Base-by-base conservation (phyloP, 2,329 filamentous ascomycete species). In the Cordyceps fumosorosea region DNA sequence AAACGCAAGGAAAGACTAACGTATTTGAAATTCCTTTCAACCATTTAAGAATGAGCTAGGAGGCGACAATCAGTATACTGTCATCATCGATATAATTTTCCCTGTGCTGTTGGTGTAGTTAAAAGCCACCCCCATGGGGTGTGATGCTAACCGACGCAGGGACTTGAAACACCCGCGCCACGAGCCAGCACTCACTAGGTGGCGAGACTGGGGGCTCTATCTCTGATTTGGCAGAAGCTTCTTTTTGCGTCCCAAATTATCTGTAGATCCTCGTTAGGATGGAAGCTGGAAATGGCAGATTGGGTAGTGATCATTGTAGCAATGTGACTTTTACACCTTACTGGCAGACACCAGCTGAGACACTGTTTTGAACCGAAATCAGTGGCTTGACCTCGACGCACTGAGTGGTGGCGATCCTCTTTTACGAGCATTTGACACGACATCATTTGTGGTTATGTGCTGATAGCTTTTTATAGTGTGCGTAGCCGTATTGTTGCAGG, bases 131-230 rank as follows among this genome's bases (percentile, higher is more conserved):
- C 52, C 60, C 22, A 29, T 42, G 44, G 59, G 24, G 51, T 48
- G 50, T 10, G 14, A 45, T 40, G 42, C 20, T 26, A 50, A 37
- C 45, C 60, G 18, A 18, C 44, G 53, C 52, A 48, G 44, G 59
- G 52, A 7, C 51, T 29, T 61, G 59, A 61, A 61, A 61, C 59
- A 44, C 50, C 52, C 29, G 59, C 59, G 59, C 44, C 51, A 61
- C 42, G 52, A 37, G 52, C 58, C 24, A 55, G 45, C 47, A 40
- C 29, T 34, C 34, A 59, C 53, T 29, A 7, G 37, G 44, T 58
- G 45, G 44, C 32, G 55, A 57, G 55, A 29, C 44, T 40, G 10
- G 20, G 29, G 44, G 45, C 44, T 12, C 40, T n/a, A 40, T 50
- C 40, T 58, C 32, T 50, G 22, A 42, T 40, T 57, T 2, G 55